Conservation (phyloP, 352 stramenopile species). For the Globisporangium lucens region DNA sequence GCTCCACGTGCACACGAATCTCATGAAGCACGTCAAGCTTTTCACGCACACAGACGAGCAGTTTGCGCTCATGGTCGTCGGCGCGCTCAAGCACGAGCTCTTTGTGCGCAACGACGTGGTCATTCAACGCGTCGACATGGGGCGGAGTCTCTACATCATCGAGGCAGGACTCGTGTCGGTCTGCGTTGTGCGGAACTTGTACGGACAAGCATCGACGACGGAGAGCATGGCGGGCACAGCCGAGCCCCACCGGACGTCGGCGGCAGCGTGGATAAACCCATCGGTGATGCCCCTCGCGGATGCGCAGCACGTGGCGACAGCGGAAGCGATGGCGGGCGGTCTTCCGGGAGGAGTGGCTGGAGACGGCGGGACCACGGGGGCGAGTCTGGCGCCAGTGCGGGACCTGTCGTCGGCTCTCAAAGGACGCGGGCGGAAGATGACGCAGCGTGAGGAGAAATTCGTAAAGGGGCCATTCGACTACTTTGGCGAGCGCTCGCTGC, state of each 20-base stretch:
- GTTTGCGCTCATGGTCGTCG: slow-evolving; percentile 34
- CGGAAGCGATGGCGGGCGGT: not conserved
- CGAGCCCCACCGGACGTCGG: slow-evolving; percentile 10
- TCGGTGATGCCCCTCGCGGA: slow-evolving; percentile 13
- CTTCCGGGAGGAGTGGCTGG: not conserved
- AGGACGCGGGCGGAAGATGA: slow-evolving; percentile 10
- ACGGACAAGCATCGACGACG: not conserved
- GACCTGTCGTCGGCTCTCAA: not conserved
- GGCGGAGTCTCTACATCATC: slow-evolving; percentile 50
- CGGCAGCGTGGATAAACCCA: slow-evolving; percentile 17
- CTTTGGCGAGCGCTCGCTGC: slow-evolving; percentile 70
- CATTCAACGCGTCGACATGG: slow-evolving; percentile 39
- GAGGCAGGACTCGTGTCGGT: slow-evolving; percentile 60
- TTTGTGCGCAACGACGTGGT: slow-evolving; percentile 53
- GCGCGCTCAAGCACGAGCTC: slow-evolving; percentile 36
- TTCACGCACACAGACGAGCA: slow-evolving; percentile 30
- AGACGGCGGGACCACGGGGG: not conserved
- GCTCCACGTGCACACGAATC: slow-evolving; percentile 49
- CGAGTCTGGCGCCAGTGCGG: not conserved
- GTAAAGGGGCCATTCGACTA: slow-evolving; percentile 76
- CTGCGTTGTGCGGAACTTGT: slow-evolving; percentile 33
- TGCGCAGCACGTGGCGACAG: slow-evolving; percentile 3
- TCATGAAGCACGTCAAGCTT: slow-evolving; percentile 43
- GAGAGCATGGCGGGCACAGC: not conserved
- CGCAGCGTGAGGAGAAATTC: slow-evolving; percentile 52